Conservation (phyloP, 176 grass and related monocot genomes). For the Secale cereale region DNA sequence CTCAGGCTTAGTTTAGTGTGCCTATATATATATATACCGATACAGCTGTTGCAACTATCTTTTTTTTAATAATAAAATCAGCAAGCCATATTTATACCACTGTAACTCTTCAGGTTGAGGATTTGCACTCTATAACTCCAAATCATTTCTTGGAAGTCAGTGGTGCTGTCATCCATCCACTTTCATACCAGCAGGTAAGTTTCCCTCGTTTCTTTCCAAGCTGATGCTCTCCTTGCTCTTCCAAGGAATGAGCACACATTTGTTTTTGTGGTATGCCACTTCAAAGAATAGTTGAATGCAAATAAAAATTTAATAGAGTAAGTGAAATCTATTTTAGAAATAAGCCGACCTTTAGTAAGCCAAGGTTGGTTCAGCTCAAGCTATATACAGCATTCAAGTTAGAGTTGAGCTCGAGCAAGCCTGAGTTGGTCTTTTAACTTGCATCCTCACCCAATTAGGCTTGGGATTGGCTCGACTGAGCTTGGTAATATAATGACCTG, state of each 20-base stretch:
- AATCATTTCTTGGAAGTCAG: constrained; percentile 98
- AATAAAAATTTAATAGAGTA: background rate
- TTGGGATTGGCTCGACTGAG: background rate
- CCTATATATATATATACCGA: no score
- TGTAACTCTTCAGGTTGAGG: constrained; percentile 74
- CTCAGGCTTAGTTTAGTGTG: no score
- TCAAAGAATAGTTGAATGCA: background rate
- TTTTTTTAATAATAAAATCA: background rate
- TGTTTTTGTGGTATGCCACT: constrained; percentile 18
- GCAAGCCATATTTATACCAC: background rate
- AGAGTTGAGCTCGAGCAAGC: background rate
- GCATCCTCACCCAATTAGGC: background rate
- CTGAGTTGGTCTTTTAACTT: background rate
- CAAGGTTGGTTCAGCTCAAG: background rate
- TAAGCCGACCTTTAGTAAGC: background rate
- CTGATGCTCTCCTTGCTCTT: background rate
- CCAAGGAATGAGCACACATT: constrained; percentile 8
- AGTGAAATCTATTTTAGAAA: background rate
- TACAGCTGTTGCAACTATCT: background rate
- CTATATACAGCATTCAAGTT: background rate
- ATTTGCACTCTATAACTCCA: constrained; percentile 97
- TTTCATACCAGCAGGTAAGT: constrained; percentile 94
- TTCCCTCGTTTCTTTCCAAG: constrained; percentile 5
- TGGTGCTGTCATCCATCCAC: constrained; percentile 87
- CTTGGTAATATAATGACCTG: background rate